These are phyloP conservation scores for Erythrobasidium hasegawianum DNA, from an alignment of 1,284 basidiomycete species.

Conservation along the genomic window DNA sequence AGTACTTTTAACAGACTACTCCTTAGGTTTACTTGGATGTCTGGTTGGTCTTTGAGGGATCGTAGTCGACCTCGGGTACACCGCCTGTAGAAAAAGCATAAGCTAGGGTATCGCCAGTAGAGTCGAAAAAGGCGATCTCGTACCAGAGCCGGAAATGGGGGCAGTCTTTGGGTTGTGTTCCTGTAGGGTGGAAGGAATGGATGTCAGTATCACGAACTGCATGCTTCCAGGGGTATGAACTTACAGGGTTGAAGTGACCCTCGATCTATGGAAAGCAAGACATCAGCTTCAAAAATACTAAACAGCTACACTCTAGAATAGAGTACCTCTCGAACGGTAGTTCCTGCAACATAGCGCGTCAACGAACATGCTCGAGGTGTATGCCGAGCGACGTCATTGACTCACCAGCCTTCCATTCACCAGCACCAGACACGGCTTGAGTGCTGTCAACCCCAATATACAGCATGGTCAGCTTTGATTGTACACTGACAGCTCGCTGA, in stretches of 20 bases:
- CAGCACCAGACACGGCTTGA: background rate
- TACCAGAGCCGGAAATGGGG: background rate
- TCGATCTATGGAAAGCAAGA: no score
- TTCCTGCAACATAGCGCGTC: no score
- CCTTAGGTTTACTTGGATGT: background rate
- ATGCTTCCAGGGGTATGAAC: no score
- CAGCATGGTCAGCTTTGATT: no score
- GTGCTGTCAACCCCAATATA: background rate
- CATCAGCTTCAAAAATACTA: no score
- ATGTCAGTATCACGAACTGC: no score
- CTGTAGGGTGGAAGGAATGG: no score
- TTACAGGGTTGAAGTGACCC: slow-evolving; percentile 5
- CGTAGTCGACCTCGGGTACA: slow-evolving; percentile 1
- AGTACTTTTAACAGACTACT: no score
- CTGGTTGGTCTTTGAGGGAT: background rate
- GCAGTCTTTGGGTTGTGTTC: background rate
- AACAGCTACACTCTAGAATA: no score
- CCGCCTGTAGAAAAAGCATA: background rate
- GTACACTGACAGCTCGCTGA: no score
- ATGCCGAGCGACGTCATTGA: background rate
- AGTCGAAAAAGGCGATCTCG: background rate
- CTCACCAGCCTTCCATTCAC: background rate
- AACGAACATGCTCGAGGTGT: no score
- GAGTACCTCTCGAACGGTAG: background rate
- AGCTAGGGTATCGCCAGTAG: no score